Base-by-base conservation (phyloP, 305 asterid genomes). In the Salvia sclarea region DNA sequence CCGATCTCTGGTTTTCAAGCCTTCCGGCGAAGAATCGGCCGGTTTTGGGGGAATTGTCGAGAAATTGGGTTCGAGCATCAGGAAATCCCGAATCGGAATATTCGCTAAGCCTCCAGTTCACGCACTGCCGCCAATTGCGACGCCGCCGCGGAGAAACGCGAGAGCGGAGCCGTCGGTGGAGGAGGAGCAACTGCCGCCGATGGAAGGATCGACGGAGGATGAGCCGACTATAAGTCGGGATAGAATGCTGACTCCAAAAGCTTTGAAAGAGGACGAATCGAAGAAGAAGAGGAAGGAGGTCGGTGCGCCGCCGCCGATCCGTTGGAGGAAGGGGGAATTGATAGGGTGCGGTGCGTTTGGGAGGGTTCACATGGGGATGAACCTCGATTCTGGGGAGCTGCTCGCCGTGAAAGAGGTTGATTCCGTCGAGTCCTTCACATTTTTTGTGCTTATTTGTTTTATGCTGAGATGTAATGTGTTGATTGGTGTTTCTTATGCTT, bases 291-390 rank as follows among this genome's bases (percentile, higher is more conserved):
- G 72, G 74, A 53, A 73, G 61, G 83, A 70, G 57, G 82, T 21
- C 9, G 58, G 71, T 0, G 21, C 43, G 75, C 84, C 79, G 64
- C 73, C 85, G 44, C 81, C 76, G 73, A 93, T 93, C 76, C 84
- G 95, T 79, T 89, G 96, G 98, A 76, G 96, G 83, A 94, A 87
- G 70, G 97, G 98, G 75, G 97, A 94, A 71, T 76, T 91, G 84
- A 93, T 93, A 50, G 98, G 98, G 1, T 85, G 95, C 41, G 97
- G 98, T 55, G 97, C 98, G 61, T 93, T 93, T 73, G 98, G 98
- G 50, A 84, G 96, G 81, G 98, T 94, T 48, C 88, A 89, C 80
- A 94, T 94, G 98, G 98, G 97, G 67, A 88, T 91, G 98, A 87
- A 91, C 81, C 86, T 89, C 43, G 97, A 91, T 76, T 94, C 97